Base-by-base conservation (phyloP, 768 basidiomycete genomes). In the Phylloporus sp. region DNA sequence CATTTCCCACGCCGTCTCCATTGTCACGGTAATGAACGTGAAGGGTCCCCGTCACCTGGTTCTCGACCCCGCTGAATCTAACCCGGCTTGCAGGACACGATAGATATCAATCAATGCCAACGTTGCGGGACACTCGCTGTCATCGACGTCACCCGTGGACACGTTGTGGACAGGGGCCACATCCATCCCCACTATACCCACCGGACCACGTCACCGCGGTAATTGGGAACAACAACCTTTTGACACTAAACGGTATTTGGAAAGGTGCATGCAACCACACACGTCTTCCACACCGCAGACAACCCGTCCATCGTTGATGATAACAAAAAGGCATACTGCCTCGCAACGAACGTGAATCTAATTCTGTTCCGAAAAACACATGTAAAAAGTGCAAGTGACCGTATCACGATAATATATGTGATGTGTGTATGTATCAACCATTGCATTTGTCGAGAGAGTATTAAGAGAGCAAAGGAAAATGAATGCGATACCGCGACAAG, bases 161-260 rank as follows among this genome's bases (percentile, higher is more conserved):
- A 35, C 23, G n/a, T 23, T 13, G 32, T 16, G 4, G n/a, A 47
- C 55, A 52, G 46, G 53, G 48, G 48, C 24, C 36, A 43, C 23
- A 34, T 38, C 36, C 3, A 29, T 46, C 54, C 61, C 62, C 56
- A 64, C 59, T 45, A 60, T 54, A 63, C 56, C 63, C 63, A 60
- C 60, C 60, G 63, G 35, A 41, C 28, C 16, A 40, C 43, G 27
- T 44, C 32, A 28, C 18, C 45, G 32, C 59, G 61, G 61, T 62
- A 53, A 62, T 62, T 62, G 57, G 45, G 27, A 49, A 36, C 56
- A 48, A 38, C 47, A 40, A 49, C 32, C 51, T 31, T 24, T 38
- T 28, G 32, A 57, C 55, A 23, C 32, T 45, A 31, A 20, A 36
- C 43, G 39, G 16, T 6, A 27, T 32, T 40, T 35, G 38, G 43